These are phyloP conservation scores for Eleusine coracana DNA, from an alignment of 176 grass and related monocot species.

Conservation along the genomic window DNA sequence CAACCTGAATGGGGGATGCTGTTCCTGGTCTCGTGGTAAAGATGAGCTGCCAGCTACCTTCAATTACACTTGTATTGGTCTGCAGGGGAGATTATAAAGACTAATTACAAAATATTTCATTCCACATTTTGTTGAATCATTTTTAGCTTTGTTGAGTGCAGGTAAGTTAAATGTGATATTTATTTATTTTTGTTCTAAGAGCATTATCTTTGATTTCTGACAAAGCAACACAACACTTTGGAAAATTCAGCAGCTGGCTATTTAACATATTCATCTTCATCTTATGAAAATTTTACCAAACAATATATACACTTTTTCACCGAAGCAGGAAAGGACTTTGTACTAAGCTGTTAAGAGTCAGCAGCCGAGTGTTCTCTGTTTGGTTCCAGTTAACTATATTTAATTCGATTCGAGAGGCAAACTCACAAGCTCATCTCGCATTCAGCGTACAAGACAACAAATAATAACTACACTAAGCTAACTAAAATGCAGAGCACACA, in stretches of 20 bases:
- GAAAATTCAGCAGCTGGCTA: background rate
- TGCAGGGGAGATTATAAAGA: slow-evolving; percentile 43
- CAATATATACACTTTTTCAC: background rate
- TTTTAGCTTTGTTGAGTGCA: background rate
- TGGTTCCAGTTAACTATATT: background rate
- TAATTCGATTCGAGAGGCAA: background rate
- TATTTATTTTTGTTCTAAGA: background rate
- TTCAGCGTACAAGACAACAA: background rate
- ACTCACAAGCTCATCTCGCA: background rate
- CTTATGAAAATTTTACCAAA: background rate
- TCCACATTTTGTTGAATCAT: background rate
- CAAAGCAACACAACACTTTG: slow-evolving; percentile 3
- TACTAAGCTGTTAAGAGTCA: background rate
- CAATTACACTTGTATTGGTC: slow-evolving; percentile 82
- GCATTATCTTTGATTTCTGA: slow-evolving; percentile 3
- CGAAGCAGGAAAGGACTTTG: background rate
- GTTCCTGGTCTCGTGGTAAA: slow-evolving; percentile 98
- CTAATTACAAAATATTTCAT: slow-evolving; percentile 22
- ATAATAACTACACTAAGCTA: background rate
- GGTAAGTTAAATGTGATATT: background rate
- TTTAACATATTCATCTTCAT: slow-evolving; percentile 6
- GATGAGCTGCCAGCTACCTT: slow-evolving; percentile 91
- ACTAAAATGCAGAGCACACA: background rate
- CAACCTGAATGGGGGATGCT: slow-evolving; percentile 93
- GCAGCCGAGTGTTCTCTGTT: background rate